Evolutionary conservation across 2,329 filamentous ascomycete genomes (phyloP).

Genomic region (Diaporthe vaccinii): DNA sequence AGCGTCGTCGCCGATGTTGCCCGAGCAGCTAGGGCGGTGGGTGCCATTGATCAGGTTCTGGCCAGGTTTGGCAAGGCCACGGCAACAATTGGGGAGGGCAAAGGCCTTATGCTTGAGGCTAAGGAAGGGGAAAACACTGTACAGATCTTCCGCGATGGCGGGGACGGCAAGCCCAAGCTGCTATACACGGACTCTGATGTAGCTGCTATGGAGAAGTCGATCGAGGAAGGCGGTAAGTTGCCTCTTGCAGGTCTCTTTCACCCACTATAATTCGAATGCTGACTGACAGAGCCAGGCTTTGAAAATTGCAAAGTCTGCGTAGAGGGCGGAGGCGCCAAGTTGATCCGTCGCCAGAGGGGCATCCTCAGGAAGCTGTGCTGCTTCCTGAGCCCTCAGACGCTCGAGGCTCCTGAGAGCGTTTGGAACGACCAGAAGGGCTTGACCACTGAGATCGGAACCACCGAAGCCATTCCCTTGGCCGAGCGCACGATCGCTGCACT

Average conservation of each 20-base stretch:
- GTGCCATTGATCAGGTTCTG: background rate
- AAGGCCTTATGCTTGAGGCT: background rate
- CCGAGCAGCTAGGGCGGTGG: background rate
- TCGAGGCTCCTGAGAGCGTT: conserved; percentile 3
- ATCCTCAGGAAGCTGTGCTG: conserved; percentile 16
- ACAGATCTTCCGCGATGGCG: background rate
- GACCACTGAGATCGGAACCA: background rate
- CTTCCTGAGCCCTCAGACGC: conserved; percentile 1
- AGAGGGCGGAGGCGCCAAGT: conserved; percentile 11
- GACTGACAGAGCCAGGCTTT: background rate
- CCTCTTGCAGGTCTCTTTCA: background rate
- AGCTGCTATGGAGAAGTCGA: conserved; percentile 2
- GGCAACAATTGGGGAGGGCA: background rate
- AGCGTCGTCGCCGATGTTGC: conserved; percentile 10
- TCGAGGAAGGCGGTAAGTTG: conserved; percentile 6
- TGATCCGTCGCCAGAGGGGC: background rate
- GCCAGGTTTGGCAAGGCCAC: background rate
- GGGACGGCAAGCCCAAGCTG: background rate
- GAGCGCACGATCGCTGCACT: conserved; percentile 9
- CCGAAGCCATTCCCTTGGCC: background rate
- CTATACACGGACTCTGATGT: conserved; percentile 9
- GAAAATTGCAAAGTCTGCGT: conserved; percentile 5
- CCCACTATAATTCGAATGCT: background rate
- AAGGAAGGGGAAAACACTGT: background rate
- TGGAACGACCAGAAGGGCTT: conserved; percentile 18